Evolutionary conservation across 2,329 filamentous ascomycete genomes (phyloP).

Genomic region (Thelonectria blattea): DNA sequence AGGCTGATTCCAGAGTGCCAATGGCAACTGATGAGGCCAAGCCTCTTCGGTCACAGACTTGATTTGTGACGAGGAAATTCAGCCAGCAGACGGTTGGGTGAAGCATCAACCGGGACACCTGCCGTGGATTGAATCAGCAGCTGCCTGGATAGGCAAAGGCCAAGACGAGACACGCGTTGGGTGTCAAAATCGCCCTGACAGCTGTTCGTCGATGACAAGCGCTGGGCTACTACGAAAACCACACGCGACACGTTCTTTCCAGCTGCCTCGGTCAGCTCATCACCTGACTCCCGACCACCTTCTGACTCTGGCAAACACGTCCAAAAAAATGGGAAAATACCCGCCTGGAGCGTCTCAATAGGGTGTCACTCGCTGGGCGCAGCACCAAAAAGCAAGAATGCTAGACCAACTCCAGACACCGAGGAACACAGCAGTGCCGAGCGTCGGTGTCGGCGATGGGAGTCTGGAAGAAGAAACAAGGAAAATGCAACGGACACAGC

Average conservation of each 20-base stretch:
- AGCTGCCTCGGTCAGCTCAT: background rate
- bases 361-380: too few relatives aligned
- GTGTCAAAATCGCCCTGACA: background rate
- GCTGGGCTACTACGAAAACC: background rate
- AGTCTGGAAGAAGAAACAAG: too few relatives aligned
- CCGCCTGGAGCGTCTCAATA: too few relatives aligned
- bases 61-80: background rate
- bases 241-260: slow-evolving; percentile 1
- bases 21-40: too few relatives aligned
- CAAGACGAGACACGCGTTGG: background rate
- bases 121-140: background rate
- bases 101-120: background rate
- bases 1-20: too few relatives aligned
- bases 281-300: too few relatives aligned
- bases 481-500: background rate
- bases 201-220: background rate
- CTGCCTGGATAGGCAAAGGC: background rate
- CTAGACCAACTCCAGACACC: background rate
- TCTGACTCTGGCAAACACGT: too few relatives aligned
- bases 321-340: too few relatives aligned
- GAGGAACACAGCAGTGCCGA: background rate
- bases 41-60: background rate
- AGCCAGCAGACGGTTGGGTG: background rate
- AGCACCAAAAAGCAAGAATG: too few relatives aligned
- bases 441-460: background rate